Evolutionary conservation across 768 basidiomycete genomes (phyloP), one percentile per base, ranked within the genome.

Genomic region (Boletus rufocinnamomeus): DNA sequence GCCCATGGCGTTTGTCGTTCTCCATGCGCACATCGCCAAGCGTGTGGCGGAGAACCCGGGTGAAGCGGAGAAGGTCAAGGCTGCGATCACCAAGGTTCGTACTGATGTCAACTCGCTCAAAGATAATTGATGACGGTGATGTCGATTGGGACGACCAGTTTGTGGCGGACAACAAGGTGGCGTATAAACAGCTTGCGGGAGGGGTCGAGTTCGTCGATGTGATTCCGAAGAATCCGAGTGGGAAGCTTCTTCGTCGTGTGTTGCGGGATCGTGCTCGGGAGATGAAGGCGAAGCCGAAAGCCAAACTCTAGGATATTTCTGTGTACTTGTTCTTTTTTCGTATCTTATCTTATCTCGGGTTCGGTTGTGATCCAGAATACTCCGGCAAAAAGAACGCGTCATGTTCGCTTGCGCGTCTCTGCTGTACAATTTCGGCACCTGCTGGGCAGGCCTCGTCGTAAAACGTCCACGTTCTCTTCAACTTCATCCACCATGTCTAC

Each of bases 1-100:
- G 7, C 89, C 89, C 0, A 66, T 89, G 65, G 89, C 88, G 6
- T 90, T 84, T 63, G 79, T 89, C 4, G 84, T 83, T 1, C 76
- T 87, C 5, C 77, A 73, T 7, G 62, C 70, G 2, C 69, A 75
- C n/a, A 80, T 81, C 9, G 69, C 76, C 4, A 50, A 72, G 50
- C 74, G 75, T 32, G 68, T 77, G 13, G 60, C 65, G 25, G 54
- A 69, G 37, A 67, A 73, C 48, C 69, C 74, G 1, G 58, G 2
- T 27, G 71, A 74, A 28, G 65, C 67, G 0, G 66, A 69, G 16
- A 69, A 63, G 4, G 74, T 85, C 49, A 81, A 81, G 63, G 69
- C 63, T 27, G 78, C 78, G 1, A 82, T 87, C 41, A 68, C 68
- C 23, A 79, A 82, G 76, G 84, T 83, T 47, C n/a, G 68, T 58